Evolutionary conservation across 2,329 filamentous ascomycete genomes (phyloP).

Genomic region (Alternaria triticimaculans): DNA sequence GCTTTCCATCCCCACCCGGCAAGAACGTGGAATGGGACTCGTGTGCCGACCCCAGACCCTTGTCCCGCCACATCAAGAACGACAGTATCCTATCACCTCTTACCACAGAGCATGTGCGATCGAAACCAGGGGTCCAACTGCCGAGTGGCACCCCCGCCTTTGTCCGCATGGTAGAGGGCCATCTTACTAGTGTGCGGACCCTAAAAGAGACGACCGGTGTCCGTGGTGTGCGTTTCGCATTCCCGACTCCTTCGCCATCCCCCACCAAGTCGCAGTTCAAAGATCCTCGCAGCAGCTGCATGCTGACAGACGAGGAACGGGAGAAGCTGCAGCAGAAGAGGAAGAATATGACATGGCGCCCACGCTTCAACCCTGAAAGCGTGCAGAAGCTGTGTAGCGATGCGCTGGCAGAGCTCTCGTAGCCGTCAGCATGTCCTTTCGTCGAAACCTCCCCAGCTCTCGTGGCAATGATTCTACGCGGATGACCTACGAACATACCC

Average conservation of each 20-base stretch:
- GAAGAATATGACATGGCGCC: constrained; percentile 28
- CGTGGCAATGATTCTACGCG: background rate
- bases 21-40: background rate
- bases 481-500: background rate
- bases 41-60: background rate
- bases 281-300: constrained; percentile 5
- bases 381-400: constrained; percentile 36
- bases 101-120: background rate
- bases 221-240: constrained; percentile 18
- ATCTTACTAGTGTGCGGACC: constrained; percentile 34
- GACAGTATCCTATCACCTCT: constrained; percentile 2
- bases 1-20: constrained; percentile 8
- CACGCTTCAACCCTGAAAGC: constrained; percentile 39
- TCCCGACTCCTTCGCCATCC: constrained; percentile 23
- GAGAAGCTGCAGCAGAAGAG: constrained; percentile 23
- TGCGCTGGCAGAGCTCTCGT: constrained; percentile 36
- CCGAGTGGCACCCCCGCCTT: constrained; percentile 37
- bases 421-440: background rate
- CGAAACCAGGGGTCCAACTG: constrained; percentile 13
- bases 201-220: constrained; percentile 25
- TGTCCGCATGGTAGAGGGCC: constrained; percentile 33
- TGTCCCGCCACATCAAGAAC: background rate
- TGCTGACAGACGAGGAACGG: constrained; percentile 12
- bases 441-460: background rate
- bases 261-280: constrained; percentile 14